A percentile compares a stretch with the other conserved stretches of the same genome.
Evolutionary conservation across 2,329 filamentous ascomycete species (phyloP).

Genomic region (Aspergillus novofumigatus): DNA sequence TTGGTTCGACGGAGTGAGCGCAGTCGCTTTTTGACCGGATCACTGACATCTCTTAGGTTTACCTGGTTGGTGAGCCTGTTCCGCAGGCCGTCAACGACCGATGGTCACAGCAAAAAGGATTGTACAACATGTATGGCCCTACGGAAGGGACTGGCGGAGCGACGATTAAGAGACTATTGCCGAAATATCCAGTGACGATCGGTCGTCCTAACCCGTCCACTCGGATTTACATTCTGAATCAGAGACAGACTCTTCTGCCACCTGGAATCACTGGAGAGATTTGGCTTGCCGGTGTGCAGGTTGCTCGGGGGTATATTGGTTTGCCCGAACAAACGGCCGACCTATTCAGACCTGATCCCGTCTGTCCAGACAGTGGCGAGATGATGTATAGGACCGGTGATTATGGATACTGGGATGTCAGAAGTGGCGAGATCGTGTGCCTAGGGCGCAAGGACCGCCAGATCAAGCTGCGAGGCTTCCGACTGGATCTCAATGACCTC

Average conservation of each 20-base stretch:
- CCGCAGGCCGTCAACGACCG: too few relatives aligned
- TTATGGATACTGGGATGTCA: conserved; percentile 19
- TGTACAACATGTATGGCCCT: too few relatives aligned
- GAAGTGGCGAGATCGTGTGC: conserved; percentile 36
- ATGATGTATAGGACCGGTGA: conserved; percentile 45
- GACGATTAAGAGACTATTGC: background rate
- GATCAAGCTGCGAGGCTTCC: conserved; percentile 37
- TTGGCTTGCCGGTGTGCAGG: conserved; percentile 42
- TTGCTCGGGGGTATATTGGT: conserved; percentile 40
- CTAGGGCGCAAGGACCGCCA: conserved; percentile 43
- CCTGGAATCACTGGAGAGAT: conserved; percentile 40
- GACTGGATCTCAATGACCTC: conserved; percentile 38
- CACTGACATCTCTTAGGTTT: too few relatives aligned
- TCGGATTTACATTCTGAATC: conserved; percentile 43
- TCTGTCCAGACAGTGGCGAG: conserved; percentile 16
- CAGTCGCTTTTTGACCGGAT: too few relatives aligned
- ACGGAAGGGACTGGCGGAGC: too few relatives aligned
- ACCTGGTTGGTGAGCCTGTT: too few relatives aligned
- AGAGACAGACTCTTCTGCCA: conserved; percentile 24
- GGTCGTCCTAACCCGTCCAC: conserved; percentile 35
- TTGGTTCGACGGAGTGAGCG: too few relatives aligned
- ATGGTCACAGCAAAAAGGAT: too few relatives aligned
- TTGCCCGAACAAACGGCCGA: conserved; percentile 7
- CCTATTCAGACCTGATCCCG: conserved; percentile 29
- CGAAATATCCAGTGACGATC: conserved; percentile 30